Conservation (phyloP, 2,329 filamentous ascomycete species). For the Dendrostoma leiphaemia region DNA sequence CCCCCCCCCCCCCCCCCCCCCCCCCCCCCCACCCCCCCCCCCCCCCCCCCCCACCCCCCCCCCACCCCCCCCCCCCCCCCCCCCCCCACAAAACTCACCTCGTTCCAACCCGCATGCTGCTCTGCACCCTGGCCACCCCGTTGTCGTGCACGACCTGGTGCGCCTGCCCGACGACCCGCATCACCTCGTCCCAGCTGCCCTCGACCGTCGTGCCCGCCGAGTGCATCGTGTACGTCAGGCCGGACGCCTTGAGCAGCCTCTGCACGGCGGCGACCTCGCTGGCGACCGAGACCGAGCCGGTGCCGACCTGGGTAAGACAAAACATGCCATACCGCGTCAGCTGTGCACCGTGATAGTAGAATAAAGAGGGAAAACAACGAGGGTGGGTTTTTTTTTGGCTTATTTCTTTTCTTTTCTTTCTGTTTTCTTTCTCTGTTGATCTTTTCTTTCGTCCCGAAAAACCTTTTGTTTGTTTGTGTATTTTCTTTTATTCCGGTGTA, state of each 20-base stretch:
- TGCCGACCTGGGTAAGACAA: constrained; percentile 76
- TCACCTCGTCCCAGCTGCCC: constrained; percentile 86
- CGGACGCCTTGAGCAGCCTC: constrained; percentile 75
- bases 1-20: too few relatives aligned
- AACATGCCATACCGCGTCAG: too few relatives aligned
- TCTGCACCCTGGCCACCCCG: constrained; percentile 82
- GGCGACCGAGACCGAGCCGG: constrained; percentile 70
- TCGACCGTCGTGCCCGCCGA: constrained; percentile 92
- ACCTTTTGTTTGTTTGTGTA: too few relatives aligned
- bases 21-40: too few relatives aligned
- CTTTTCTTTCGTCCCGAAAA: too few relatives aligned
- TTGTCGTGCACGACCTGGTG: constrained; percentile 74
- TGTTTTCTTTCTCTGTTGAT: too few relatives aligned
- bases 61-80: too few relatives aligned
- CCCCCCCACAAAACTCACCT: constrained; percentile 62
- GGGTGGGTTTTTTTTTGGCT: background rate
- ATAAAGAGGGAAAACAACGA: background rate
- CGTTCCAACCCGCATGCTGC: constrained; percentile 81
- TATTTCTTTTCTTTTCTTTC: too few relatives aligned
- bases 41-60: too few relatives aligned
- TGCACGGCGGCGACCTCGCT: constrained; percentile 88
- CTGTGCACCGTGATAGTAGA: background rate
- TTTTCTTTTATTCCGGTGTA: too few relatives aligned
- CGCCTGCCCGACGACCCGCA: constrained; percentile 81
- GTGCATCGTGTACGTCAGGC: constrained; percentile 84